phyloP scores from a whole-genome alignment of 2,329 filamentous ascomycete genomes.

The Xylaria hypoxylon region DNA sequence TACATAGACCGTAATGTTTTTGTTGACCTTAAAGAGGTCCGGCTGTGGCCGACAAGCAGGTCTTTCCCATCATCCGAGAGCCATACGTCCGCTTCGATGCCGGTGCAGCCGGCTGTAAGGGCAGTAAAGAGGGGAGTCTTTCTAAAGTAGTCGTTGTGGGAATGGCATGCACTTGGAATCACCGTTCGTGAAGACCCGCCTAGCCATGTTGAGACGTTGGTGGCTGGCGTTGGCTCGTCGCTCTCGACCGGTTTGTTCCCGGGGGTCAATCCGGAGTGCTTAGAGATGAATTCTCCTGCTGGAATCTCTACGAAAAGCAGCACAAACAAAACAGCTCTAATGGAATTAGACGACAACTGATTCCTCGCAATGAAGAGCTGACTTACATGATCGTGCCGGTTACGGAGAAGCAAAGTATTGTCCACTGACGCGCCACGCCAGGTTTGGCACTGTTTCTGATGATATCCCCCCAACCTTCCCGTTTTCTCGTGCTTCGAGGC shows the following conservation, averaged over 20 bases:
- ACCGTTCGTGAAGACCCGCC: background rate
- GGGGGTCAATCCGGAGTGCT: background rate
- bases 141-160: slow-evolving; percentile 77
- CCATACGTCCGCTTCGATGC: slow-evolving; percentile 77
- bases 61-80: slow-evolving; percentile 55
- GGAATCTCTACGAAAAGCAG: slow-evolving; percentile 6
- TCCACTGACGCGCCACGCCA: slow-evolving; percentile 12
- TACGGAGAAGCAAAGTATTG: slow-evolving; percentile 11
- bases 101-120: slow-evolving; percentile 65
- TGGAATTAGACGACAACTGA: background rate
- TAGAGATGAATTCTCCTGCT: background rate
- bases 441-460: background rate
- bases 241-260: background rate
- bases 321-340: slow-evolving; percentile 1
- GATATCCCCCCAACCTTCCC: background rate
- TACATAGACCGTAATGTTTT: slow-evolving; percentile 71
- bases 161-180: slow-evolving; percentile 60
- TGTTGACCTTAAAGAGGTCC: slow-evolving; percentile 60
- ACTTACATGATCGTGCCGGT: slow-evolving; percentile 9
- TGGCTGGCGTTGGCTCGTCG: background rate
- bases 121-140: slow-evolving; percentile 70
- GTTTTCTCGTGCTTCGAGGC: background rate
- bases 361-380: background rate
- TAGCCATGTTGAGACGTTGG: slow-evolving; percentile 10
- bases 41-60: slow-evolving; percentile 72